Base-by-base conservation (phyloP, 2,329 filamentous ascomycete genomes). In the Aureobasidium sp. region DNA sequence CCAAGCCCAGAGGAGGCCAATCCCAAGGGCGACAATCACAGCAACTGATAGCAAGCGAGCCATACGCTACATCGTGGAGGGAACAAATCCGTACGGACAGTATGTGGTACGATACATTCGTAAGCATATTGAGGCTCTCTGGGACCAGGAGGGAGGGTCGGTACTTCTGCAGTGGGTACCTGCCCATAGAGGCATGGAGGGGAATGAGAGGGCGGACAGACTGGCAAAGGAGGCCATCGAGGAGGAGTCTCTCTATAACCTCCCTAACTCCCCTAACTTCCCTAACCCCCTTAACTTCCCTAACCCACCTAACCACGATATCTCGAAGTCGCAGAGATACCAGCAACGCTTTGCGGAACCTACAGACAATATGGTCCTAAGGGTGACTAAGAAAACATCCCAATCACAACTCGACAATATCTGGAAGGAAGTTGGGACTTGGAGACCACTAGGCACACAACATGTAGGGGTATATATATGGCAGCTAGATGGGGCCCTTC, bases 41-140 rank as follows among this genome's bases (percentile, higher is more conserved):
- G 51, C 33, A 20, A 55, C 51, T 20, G 51, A 55, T 20, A 38
- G 51, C 29, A 40, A 55, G n/a, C 33, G 18, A 25, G 51, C 51
- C 10, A 55, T 55, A 55, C 51, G 51, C 15, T 40, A 40, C 29
- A 55, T 40, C 20, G 29, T 31, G 20, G 51, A 55, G 27, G 51
- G 51, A 20, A 25, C n/a, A 23, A 55, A 31, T 15, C 31, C 33
- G 16, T n/a, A 55, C 7, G 33, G 51, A 40, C 51, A 55, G 33
- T 55, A 55, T 40, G 33, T 55, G 33, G 20, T 55, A 16, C 33
- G 33, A 20, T 55, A 40, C 51, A 55, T 55, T 31, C 51, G 51
- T 25, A 40, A 20, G 20, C 51, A 55, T 15, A 40, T 55, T 20
- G 13, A 4, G 27, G 20, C n/a, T 40, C 51, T 55, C 33, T 25